Evolutionary conservation across 108 stramenopile species (phyloP).

Genomic region (Conticribra guillardii): DNA sequence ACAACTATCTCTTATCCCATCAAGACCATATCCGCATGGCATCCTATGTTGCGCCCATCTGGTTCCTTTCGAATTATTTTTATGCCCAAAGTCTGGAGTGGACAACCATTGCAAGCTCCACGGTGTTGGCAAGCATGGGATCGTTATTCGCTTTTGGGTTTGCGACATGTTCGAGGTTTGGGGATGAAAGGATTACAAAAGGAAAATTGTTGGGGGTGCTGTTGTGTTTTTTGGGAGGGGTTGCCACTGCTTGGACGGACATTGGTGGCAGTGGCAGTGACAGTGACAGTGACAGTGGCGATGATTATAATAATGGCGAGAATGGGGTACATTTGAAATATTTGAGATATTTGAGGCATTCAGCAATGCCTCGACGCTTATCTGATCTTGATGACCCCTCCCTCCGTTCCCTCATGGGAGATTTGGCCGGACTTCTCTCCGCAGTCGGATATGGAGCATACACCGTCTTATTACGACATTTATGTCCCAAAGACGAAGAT

Average conservation of each 20-base stretch:
- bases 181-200: conserved; percentile 66
- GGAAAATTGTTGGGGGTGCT: conserved; percentile 69
- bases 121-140: conserved; percentile 91
- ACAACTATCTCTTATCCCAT: conserved; percentile 45
- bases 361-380: conserved; percentile 2
- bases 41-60: conserved; percentile 78
- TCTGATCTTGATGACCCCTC: conserved; percentile 11
- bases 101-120: conserved; percentile 91
- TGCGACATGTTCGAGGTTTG: conserved; percentile 58
- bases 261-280: conserved; percentile 23
- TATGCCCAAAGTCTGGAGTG: conserved; percentile 85
- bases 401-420: conserved; percentile 53
- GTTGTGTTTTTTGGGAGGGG: conserved; percentile 71
- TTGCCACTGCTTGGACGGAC: conserved; percentile 70
- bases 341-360: conserved; percentile 7
- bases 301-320: neutral
- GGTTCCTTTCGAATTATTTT: conserved; percentile 91
- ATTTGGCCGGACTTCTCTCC: conserved; percentile 74
- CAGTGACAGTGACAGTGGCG: conserved; percentile 1
- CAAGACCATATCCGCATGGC: conserved; percentile 58
- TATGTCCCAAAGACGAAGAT: conserved; percentile 78
- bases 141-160: conserved; percentile 94
- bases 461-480: conserved; percentile 69
- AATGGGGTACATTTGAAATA: neutral
- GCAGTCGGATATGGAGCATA: conserved; percentile 88